These are phyloP conservation scores for Pythium volutum DNA, from an alignment of 352 stramenopile genomes.

Conservation along the genomic window DNA sequence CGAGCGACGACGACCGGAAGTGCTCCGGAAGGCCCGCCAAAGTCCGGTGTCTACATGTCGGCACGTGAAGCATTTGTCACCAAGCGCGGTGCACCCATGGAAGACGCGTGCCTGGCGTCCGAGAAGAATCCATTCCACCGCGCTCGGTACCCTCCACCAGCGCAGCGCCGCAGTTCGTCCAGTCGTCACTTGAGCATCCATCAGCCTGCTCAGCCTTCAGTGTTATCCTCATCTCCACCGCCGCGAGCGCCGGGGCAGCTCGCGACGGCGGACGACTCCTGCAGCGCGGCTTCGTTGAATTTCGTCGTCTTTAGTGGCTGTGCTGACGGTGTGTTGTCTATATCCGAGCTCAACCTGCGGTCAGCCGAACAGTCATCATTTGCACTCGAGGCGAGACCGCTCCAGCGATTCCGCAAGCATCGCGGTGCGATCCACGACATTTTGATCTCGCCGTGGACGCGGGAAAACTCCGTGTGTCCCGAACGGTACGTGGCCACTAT, in stretches of 20 bases:
- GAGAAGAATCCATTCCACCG: conserved; percentile 66
- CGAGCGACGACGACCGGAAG: conserved; percentile 18
- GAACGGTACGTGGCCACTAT: conserved; percentile 65
- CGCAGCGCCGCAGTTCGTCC: conserved; percentile 30
- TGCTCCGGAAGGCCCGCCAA: not conserved
- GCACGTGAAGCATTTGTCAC: conserved; percentile 14
- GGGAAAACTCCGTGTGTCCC: conserved; percentile 31
- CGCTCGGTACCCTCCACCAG: conserved; percentile 37
- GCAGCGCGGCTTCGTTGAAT: conserved; percentile 38
- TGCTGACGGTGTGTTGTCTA: conserved; percentile 49
- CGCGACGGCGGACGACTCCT: not conserved
- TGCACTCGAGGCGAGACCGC: conserved; percentile 35
- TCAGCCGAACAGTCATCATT: conserved; percentile 29
- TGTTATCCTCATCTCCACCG: conserved; percentile 7
- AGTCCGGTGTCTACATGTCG: conserved; percentile 15
- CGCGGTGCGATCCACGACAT: conserved; percentile 63
- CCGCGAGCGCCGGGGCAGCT: conserved; percentile 1
- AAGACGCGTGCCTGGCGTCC: conserved; percentile 39
- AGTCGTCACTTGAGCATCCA: conserved; percentile 35
- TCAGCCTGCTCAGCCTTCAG: not conserved
- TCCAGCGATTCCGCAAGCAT: conserved; percentile 64
- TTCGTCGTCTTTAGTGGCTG: conserved; percentile 74
- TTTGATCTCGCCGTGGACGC: conserved; percentile 44
- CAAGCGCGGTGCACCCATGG: conserved; percentile 26
- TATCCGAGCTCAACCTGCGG: conserved; percentile 50